phyloP scores from a whole-genome alignment of 2,329 filamentous ascomycete genomes.

The Fusarium albidum region DNA sequence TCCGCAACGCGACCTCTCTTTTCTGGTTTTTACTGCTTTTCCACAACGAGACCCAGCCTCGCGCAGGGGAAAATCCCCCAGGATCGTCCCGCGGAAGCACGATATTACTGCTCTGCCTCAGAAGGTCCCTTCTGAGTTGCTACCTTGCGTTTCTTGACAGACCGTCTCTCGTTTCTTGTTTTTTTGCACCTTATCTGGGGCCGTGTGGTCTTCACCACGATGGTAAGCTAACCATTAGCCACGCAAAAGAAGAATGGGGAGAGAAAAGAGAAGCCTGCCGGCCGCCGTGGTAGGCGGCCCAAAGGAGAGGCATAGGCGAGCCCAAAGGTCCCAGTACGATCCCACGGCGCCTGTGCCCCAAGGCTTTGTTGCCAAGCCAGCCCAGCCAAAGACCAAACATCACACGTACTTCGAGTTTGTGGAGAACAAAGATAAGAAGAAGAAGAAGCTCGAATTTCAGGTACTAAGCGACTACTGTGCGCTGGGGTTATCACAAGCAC shows the following conservation, averaged over 20 bases:
- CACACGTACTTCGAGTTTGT: conserved; percentile 70
- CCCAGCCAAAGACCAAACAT: conserved; percentile 60
- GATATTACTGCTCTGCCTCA: conserved; percentile 28
- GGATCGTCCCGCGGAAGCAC: conserved; percentile 14
- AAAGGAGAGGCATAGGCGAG: conserved; percentile 48
- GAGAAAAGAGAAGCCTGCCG: conserved; percentile 46
- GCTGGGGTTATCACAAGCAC: conserved; percentile 35
- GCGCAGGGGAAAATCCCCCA: conserved; percentile 20
- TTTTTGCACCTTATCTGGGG: conserved; percentile 16
- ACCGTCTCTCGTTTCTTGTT: conserved; percentile 16
- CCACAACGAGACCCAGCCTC: conserved; percentile 10
- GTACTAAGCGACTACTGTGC: conserved; percentile 50
- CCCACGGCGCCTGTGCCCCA: conserved; percentile 45
- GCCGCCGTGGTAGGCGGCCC: conserved; percentile 43
- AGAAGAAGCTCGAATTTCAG: conserved; percentile 70
- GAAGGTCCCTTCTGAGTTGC: conserved; percentile 26
- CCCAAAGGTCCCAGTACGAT: conserved; percentile 45
- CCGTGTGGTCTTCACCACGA: conserved; percentile 31
- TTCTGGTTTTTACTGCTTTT: conserved; percentile 10
- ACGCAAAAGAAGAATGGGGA: conserved; percentile 47
- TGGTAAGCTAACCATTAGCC: conserved; percentile 40
- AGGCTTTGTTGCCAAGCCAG: conserved; percentile 49
- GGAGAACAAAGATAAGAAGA: conserved; percentile 70
- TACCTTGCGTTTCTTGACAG: conserved; percentile 26
- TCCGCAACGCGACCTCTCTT: conserved; percentile 23